Evolutionary conservation across 2,329 filamentous ascomycete genomes (phyloP), one percentile per base, ranked within the genome.

Genomic region (Colletotrichum kahawae): DNA sequence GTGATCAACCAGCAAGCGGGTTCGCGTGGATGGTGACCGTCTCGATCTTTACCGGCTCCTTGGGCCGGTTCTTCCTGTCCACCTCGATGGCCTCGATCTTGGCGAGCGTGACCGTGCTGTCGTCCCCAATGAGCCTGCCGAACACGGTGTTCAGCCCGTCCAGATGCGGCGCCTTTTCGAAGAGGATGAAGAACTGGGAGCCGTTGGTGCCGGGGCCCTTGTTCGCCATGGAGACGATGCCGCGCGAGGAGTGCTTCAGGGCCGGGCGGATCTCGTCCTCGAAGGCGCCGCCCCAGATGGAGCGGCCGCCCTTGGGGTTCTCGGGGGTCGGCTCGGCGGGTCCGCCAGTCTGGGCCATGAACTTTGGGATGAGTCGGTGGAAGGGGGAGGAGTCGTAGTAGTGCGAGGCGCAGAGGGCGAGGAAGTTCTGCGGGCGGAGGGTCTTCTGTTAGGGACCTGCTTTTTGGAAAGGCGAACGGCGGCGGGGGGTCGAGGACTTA

Each of bases 91-190:
- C 89, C 86, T 97, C 95, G 80, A 97, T 89, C 82, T 91, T 92
- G 70, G 92, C 91, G 79, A 97, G 84, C 7, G 93, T 94, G 43
- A 87, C 90, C 63, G 92, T 80, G 71, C 90, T 89, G 59, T 92
- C 91, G 78, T 93, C 92, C 48, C 90, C 92, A 71, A 93, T 87
- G 38, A 96, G 87, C 82, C 93, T 92, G 13, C 94, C 95, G 84
- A 97, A 96, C 3, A 96, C 93, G 0, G 95, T 96, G 82, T 97
- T 97, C 82, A 95, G 90, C 6, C 94, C 95, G 82, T 97, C 95
- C 56, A 97, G 87, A 85, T 97, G 95, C 48, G 94, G 91, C 31
- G 95, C 94, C 78, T 94, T 92, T 75, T 93, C 93, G 79, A 95
- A 93, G 2, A 93, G 92, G 76, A 97, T 88, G 83, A 96, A 97